Base-by-base conservation (phyloP, 2,329 filamentous ascomycete genomes). In the Cladosporium sp. region DNA sequence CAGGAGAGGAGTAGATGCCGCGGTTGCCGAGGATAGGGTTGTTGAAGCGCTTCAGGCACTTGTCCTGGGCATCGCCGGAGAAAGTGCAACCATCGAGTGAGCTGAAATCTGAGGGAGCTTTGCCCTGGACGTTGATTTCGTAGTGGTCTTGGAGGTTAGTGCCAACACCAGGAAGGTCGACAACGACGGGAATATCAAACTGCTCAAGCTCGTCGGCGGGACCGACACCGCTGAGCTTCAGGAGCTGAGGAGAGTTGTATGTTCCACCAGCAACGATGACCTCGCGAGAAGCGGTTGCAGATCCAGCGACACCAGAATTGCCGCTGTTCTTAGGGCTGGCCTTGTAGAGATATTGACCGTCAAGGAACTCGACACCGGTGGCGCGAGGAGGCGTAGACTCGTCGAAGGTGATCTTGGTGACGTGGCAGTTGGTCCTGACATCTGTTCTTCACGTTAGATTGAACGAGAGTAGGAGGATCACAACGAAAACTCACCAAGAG, bases 331-430 rank as follows among this genome's bases (percentile, higher is more conserved):
- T 68, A 3, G 75, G 75, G 59, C 73, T 71, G 3, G 75, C 76
- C 36, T 67, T 64, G 64, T 77, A 78, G 9, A 78, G 65, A 28
- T 67, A 66, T 42, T 65, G 62, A n/a, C 75, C 75, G 17, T 73
- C 70, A 55, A 75, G 71, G 63, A 75, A 78, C 60, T 77, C 72
- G 11, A 78, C 75, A 59, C 75, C 76, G 22, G 70, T 73, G 1
- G 76, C 76, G 30, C 67, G 86, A 2, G 84, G 77, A 3, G 76
- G 71, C 52, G 81, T 80, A 17, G 81, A 84, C 3, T 85, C 82
- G 38, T 88, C 86, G 64, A 87, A 88, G 38, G 77, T 76, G 70
- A 91, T 73, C 70, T 86, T 87, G 55, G 87, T 86, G 61, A 84
- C 88, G 50, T 89, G 74, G 37, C 80, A 84, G 73, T 88, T 88